Conservation (phyloP, 2,329 filamentous ascomycete genomes). For the Hypocreales sp. region DNA sequence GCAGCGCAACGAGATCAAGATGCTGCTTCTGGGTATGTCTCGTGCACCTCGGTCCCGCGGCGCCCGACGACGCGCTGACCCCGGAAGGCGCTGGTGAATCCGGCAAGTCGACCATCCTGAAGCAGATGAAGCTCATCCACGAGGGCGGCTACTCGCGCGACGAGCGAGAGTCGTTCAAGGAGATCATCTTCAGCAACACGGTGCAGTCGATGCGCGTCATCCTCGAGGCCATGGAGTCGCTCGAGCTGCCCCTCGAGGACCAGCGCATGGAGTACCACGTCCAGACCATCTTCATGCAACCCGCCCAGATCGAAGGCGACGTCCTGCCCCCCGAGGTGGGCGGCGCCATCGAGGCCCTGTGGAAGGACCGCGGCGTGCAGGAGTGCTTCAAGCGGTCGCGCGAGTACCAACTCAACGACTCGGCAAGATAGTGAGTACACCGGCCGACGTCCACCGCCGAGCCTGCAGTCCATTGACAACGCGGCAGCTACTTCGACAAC, state of each 20-base stretch:
- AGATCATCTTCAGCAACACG: conserved; percentile 57
- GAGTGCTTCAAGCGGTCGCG: conserved; percentile 90
- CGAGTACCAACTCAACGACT: conserved; percentile 94
- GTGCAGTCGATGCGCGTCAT: conserved; percentile 57
- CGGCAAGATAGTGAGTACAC: conserved; percentile 84
- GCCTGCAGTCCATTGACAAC: conserved; percentile 14
- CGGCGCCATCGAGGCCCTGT: conserved; percentile 79
- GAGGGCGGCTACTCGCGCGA: conserved; percentile 97
- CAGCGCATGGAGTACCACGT: conserved; percentile 93
- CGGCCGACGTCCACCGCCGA: not conserved
- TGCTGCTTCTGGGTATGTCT: conserved; percentile 78
- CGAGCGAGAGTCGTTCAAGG: conserved; percentile 54
- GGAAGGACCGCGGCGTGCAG: conserved; percentile 86
- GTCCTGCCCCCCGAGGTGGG: conserved; percentile 89
- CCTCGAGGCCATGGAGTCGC: conserved; percentile 52
- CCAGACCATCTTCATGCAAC: conserved; percentile 98
- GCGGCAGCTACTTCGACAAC: conserved; percentile 81
- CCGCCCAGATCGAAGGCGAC: conserved; percentile 89
- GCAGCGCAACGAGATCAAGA: conserved; percentile 99
- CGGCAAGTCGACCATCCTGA: conserved; percentile 89
- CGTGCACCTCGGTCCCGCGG: not conserved
- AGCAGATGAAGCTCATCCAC: conserved; percentile 99
- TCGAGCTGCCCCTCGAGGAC: conserved; percentile 73
- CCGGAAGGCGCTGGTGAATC: conserved; percentile 77
- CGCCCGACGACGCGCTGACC: not conserved